Evolutionary conservation across 2,329 filamentous ascomycete species (phyloP), one percentile per base, ranked within the genome.

Genomic region (Alternaria arborescens): DNA sequence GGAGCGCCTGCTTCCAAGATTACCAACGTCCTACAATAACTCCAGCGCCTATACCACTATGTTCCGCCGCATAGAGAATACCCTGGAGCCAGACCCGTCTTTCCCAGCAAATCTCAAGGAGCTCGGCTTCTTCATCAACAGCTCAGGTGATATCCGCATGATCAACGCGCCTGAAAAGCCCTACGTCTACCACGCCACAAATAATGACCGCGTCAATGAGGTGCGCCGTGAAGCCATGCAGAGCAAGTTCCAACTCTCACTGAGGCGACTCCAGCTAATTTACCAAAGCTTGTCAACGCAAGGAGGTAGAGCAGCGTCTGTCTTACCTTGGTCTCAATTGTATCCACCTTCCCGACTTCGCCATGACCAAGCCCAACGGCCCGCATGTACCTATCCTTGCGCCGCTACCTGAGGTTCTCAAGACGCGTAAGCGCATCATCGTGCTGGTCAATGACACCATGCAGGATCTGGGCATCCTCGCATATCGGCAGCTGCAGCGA

Each of bases 61-160:
- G 93, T 97, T 95, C 75, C 87, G 89, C 52, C 90, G 91, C 57
- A 83, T 84, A 40, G 87, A 87, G 80, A 83, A 85, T 8, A 85
- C 87, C 67, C 86, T 97, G 3, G 91, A 92, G n/a, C 56, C 70
- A 6, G 76, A 97, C 71, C 85, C 87, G 1, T 74, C 82, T 12
- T 96, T 91, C 73, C 84, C 88, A 11, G 79, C 84, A 0, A 82
- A 91, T 69, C 82, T 98, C 28, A 81, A 87, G 60, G 81, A 86
- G 54, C 87, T 98, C 4, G 94, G 92, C 43, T 96, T 93, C 79
- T 94, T 92, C 75, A 79, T 97, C 79, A 93, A 92, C 68, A 84
- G 89, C 0, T 78, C 88, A 0, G 92, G 94, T 67, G 88, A 94
- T 71, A 86, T 97, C 62, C 88, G 91, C 48, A 88, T 84, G 62